phyloP scores from a whole-genome alignment of 164 flowering plant genomes.

The Sextonia rubra region DNA sequence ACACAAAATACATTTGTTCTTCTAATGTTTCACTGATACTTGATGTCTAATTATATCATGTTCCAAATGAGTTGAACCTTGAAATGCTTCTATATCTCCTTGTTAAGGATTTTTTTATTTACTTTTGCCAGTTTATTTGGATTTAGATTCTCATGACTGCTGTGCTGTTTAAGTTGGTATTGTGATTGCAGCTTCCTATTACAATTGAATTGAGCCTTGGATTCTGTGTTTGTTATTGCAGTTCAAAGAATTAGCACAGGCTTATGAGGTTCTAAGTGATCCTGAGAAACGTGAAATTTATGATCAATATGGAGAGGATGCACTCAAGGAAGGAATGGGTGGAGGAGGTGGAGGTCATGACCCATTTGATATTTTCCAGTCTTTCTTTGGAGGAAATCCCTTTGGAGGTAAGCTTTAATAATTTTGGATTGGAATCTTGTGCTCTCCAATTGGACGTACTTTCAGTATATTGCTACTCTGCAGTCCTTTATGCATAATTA shows the following conservation, averaged over 20 bases:
- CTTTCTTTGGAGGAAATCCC: constrained; percentile 76
- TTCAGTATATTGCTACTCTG: background rate
- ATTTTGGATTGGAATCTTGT: background rate
- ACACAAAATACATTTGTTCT: too few relatives aligned
- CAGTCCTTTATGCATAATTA: background rate
- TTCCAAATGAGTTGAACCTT: too few relatives aligned
- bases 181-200: background rate
- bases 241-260: constrained; percentile 91
- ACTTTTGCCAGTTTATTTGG: too few relatives aligned
- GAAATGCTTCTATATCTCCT: too few relatives aligned
- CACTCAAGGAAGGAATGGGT: constrained; percentile 92
- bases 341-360: constrained; percentile 71
- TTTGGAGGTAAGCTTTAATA: constrained; percentile 45
- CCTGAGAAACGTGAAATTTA: constrained; percentile 87
- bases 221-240: constrained; percentile 21
- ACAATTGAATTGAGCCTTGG: constrained; percentile 4
- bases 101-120: too few relatives aligned
- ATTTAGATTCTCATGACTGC: too few relatives aligned
- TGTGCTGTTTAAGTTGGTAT: too few relatives aligned
- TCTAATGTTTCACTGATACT: too few relatives aligned
- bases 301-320: constrained; percentile 90
- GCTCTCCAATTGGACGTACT: background rate
- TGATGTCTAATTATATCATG: too few relatives aligned
- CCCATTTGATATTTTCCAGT: constrained; percentile 79
- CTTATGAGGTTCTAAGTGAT: constrained; percentile 84